Evolutionary conservation across 768 basidiomycete species (phyloP), one percentile per base, ranked within the genome.

Genomic region (Polyporus arcularius): DNA sequence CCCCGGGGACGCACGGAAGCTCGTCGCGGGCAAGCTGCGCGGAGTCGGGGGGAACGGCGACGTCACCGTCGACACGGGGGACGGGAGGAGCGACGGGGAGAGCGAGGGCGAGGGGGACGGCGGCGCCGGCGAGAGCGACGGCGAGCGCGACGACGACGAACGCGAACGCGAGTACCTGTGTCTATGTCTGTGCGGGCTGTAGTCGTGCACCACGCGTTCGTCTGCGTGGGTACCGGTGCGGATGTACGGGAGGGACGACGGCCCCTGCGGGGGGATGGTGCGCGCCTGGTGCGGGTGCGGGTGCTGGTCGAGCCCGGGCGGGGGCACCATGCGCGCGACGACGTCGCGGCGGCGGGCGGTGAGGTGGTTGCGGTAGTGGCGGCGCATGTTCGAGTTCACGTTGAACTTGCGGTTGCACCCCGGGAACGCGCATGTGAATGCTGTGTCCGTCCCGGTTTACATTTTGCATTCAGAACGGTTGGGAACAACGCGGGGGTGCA

Each of bases 321-420:
- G 62, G 53, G n/a, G 63, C 57, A 53, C 55, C 40, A 46, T 48
- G 53, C 55, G 63, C 43, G 57, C 53, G 55, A 61, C 54, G 43
- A 49, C 61, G 53, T 57, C 52, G 40, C 57, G 58, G 54, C 59
- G 43, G 30, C 58, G 53, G 30, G 63, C 28, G 48, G 63, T 61
- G 47, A 68, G 65, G 62, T 92, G 89, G 70, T 89, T 91, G 47
- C 89, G 79, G 70, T 85, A 87, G 67, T 92, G 90, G 5, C 90
- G 78, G 32, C 90, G 82, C 90, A 92, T 92, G 71, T 92, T 93
- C 0, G 88, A 90, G 70, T 90, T 90, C 49, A 91, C 91, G 64
- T 90, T 92, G 74, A 92, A 92, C 60, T 87, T 83, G 38, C 88
- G 81, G 41, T 86, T 87, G 70, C 90, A 92, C 45, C 85, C 82